These are phyloP conservation scores for Sugiyamaella qingdaonensis DNA, from an alignment of 805 yeast genomes.

Conservation along the genomic window DNA sequence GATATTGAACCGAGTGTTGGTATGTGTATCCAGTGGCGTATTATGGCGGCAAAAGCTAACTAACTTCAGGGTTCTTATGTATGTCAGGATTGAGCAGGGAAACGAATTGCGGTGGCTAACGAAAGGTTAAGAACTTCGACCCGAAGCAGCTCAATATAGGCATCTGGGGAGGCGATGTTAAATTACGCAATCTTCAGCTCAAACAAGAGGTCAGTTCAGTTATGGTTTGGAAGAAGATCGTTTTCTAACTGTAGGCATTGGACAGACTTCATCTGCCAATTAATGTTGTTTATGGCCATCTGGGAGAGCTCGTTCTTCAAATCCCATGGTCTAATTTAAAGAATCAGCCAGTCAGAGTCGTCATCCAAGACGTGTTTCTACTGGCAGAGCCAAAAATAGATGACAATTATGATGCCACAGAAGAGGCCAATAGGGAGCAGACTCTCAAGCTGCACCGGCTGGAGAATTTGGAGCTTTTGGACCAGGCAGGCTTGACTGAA, in stretches of 20 bases:
- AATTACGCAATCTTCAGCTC: constrained; percentile 67
- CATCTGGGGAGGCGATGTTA: constrained; percentile 96
- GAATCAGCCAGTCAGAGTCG: constrained; percentile 84
- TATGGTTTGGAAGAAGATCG: neutral
- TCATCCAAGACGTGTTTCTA: constrained; percentile 80
- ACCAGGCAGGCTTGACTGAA: constrained; percentile 40
- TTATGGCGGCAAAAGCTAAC: neutral
- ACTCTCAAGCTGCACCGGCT: constrained; percentile 62
- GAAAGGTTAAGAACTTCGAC: constrained; percentile 75
- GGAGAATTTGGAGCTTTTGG: constrained; percentile 54
- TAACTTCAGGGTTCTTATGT: constrained; percentile 34
- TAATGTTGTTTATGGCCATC: constrained; percentile 81
- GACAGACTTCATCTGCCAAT: constrained; percentile 84
- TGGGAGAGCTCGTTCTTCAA: constrained; percentile 84
- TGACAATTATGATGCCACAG: constrained; percentile 55
- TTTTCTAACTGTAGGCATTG: constrained; percentile 45
- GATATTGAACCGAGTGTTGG: constrained; percentile 39
- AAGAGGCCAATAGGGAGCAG: constrained; percentile 59
- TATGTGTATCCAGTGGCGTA: constrained; percentile 18
- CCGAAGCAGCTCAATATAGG: constrained; percentile 93
- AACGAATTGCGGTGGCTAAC: constrained; percentile 4
- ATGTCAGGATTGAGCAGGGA: constrained; percentile 10
- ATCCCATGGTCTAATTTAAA: constrained; percentile 97
- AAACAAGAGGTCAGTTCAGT: constrained; percentile 57
- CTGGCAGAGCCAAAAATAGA: constrained; percentile 71